These are phyloP conservation scores for Fusarium sp. DNA, from an alignment of 2,329 filamentous ascomycete genomes.

Conservation along the genomic window DNA sequence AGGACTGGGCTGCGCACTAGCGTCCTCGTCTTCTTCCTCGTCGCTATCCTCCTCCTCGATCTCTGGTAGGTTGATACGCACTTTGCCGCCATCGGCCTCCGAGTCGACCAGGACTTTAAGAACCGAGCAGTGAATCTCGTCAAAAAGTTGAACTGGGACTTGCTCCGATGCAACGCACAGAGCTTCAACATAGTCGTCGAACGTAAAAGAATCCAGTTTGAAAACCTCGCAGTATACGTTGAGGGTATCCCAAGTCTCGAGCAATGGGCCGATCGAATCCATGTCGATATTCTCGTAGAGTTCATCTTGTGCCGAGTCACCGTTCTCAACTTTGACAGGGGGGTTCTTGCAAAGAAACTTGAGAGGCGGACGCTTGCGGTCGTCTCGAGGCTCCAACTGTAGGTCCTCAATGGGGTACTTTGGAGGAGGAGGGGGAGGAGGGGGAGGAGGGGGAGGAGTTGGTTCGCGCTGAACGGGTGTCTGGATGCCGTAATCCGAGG, in stretches of 20 bases:
- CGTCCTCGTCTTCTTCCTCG: constrained; percentile 72
- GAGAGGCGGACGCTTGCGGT: constrained; percentile 78
- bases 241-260: constrained; percentile 96
- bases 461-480: constrained; percentile 51
- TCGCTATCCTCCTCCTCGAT: constrained; percentile 80
- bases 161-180: constrained; percentile 84
- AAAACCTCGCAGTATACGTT: constrained; percentile 99
- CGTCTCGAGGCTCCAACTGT: constrained; percentile 80
- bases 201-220: constrained; percentile 95
- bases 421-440: constrained; percentile 80
- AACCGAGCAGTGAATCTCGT: constrained; percentile 92
- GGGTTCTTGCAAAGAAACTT: constrained; percentile 83
- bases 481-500: constrained; percentile 58
- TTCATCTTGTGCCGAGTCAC: constrained; percentile 30
- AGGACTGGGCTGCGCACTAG: constrained; percentile 69
- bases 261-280: constrained; percentile 85
- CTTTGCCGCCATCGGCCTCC: constrained; percentile 81
- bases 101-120: constrained; percentile 88
- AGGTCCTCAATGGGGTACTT: constrained; percentile 98
- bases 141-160: constrained; percentile 85
- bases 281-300: constrained; percentile 74
- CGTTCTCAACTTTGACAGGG: constrained; percentile 64
- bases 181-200: constrained; percentile 94
- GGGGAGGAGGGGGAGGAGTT: constrained; percentile 73
- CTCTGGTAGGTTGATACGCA: constrained; percentile 84